Evolutionary conservation across 2,329 filamentous ascomycete species (phyloP), one percentile per base, ranked within the genome.

Genomic region (Fusarium pseudonygamai): DNA sequence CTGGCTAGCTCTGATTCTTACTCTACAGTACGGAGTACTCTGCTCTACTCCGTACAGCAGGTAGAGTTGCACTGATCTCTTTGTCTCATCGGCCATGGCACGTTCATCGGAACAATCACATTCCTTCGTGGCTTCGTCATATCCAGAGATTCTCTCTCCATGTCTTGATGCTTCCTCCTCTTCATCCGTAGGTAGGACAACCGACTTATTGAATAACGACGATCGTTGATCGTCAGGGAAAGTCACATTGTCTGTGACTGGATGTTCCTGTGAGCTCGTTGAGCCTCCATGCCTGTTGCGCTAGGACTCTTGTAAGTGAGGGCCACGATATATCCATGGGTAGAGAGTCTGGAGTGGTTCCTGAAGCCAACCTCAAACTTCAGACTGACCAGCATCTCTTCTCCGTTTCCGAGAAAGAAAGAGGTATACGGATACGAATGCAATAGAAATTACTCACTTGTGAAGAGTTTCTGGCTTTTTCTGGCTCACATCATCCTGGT

Each of bases 51-150:
- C n/a, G n/a, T n/a, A n/a, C n/a, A n/a, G n/a, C 18, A 60, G 43
- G 24, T 20, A 57, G 53, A 40, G 30, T 57, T 60, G 60, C 66
- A 71, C 61, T 69, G 62, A 65, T 73, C 74, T 61, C 64, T 71
- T 62, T 40, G 64, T 71, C 65, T 71, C 64, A 67, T 77, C 65
- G 64, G 73, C 60, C 57, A 67, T 71, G 62, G 72, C 67, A 58
- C 74, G 52, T 46, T 55, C 47, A 57, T 75, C 64, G 45, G 73
- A 67, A 75, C 63, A 69, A 73, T 70, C 68, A 66, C 75, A 77
- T 77, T 77, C 75, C 75, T 70, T 65, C 60, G 42, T 75, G 50
- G 52, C 75, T 67, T 64, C 60, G 37, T 75, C 65, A 59, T 64
- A 50, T 58, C 47, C 53, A 47, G 43, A 43, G 36, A 49, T 65